These are phyloP conservation scores for Phytophthora hybrid DNA, from an alignment of 352 stramenopile genomes.

Conservation along the genomic window DNA sequence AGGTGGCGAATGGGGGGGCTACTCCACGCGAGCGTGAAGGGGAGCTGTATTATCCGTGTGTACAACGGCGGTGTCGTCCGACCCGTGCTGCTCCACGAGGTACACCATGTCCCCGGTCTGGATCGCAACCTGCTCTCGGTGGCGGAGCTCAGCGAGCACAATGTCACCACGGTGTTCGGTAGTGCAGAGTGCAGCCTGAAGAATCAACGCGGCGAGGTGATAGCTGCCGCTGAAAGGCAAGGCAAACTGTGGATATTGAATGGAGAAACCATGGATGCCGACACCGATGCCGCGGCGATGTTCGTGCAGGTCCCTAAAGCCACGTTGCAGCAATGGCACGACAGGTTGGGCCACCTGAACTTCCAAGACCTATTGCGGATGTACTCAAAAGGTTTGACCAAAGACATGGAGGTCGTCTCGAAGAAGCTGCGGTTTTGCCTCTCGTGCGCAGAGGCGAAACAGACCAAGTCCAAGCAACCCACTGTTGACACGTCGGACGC, in stretches of 20 bases:
- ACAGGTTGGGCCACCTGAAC: too few relatives aligned
- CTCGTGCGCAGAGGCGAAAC: too few relatives aligned
- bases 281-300: not conserved
- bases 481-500: not conserved
- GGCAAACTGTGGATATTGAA: not conserved
- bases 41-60: conserved; percentile 8
- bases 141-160: not conserved
- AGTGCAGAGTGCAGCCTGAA: not conserved
- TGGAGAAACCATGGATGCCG: not conserved
- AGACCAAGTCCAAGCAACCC: too few relatives aligned
- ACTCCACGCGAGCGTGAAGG: not conserved
- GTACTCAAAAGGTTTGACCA: too few relatives aligned
- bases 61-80: not conserved
- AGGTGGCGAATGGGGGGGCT: conserved; percentile 7
- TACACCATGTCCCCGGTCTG: conserved; percentile 9
- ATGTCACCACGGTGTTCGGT: conserved; percentile 5
- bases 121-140: conserved; percentile 1
- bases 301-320: too few relatives aligned
- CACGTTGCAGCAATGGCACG: too few relatives aligned
- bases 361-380: too few relatives aligned
- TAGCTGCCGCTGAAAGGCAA: not conserved
- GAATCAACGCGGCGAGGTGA: not conserved
- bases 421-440: too few relatives aligned
- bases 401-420: too few relatives aligned
- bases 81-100: conserved; percentile 2